Evolutionary conservation across 2,329 filamentous ascomycete species (phyloP), one percentile per base, ranked within the genome.

Genomic region (Claviceps maximensis): DNA sequence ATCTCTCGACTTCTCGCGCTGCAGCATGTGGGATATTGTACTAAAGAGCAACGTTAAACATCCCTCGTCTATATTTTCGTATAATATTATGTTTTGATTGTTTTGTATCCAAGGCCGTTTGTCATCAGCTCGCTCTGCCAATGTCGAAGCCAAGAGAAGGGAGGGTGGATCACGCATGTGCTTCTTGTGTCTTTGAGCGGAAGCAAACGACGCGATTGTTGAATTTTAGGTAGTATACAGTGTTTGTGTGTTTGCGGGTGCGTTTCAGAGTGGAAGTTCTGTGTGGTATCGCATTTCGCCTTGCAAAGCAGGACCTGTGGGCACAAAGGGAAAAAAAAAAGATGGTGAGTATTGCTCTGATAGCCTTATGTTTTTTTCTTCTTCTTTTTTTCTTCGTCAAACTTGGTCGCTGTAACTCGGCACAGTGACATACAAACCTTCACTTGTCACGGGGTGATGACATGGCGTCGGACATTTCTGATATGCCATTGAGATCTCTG

Each of bases 381-480:
- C 10, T 41, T n/a, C 9, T 41, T n/a, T 41, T 41, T n/a, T 41
- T n/a, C 9, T 41, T 41, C n/a, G 38, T 41, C 5, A 41, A n/a
- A 41, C 13, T 49, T 49, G 6, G 36, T 48, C 7, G n/a, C n/a
- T n/a, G n/a, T n/a, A n/a, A n/a, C n/a, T n/a, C n/a, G n/a, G n/a
- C n/a, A 47, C 25, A 2, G 12, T 48, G n/a, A 25, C 12, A 19
- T 17, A n/a, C 15, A 10, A n/a, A n/a, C n/a, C 15, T n/a, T 51
- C 49, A 59, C 42, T 59, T 59, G 8, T 47, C 59, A 3, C 75
- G 75, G 19, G 78, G 78, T 17, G 78, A 80, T 0, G 78, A 80
- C 55, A 79, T 62, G 0, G 75, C 75, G 19, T 74, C 78, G 0
- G 77, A 79, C 42, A 77, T 79, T 60, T 81, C 78, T 17, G 77